These are phyloP conservation scores for Penicillium nordicum DNA, from an alignment of 2,329 filamentous ascomycete genomes.

Conservation along the genomic window DNA sequence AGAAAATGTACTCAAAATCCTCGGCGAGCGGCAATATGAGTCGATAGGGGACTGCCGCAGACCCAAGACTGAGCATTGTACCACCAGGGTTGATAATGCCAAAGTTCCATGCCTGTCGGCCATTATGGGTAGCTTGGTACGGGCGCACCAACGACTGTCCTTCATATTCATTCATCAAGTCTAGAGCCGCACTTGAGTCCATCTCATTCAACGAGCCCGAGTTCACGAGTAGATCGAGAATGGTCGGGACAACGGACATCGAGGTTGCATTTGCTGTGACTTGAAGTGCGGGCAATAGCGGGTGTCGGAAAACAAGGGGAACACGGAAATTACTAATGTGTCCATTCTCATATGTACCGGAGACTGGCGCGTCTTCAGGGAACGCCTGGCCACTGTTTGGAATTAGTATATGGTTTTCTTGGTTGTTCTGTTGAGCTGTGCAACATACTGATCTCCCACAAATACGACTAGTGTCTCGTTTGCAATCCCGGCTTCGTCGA, in stretches of 20 bases:
- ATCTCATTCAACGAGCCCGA: slow-evolving; percentile 38
- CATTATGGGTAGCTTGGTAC: slow-evolving; percentile 33
- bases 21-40: slow-evolving; percentile 73
- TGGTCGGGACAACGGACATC: slow-evolving; percentile 44
- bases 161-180: slow-evolving; percentile 45
- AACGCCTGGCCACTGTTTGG: slow-evolving; percentile 41
- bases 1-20: slow-evolving; percentile 51
- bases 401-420: not conserved
- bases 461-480: slow-evolving; percentile 47
- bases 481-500: slow-evolving; percentile 44
- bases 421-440: not conserved
- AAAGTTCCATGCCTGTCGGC: slow-evolving; percentile 34
- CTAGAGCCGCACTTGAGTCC: slow-evolving; percentile 33
- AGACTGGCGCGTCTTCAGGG: slow-evolving; percentile 38
- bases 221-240: slow-evolving; percentile 45
- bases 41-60: slow-evolving; percentile 71
- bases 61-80: slow-evolving; percentile 59
- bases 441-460: slow-evolving; percentile 41
- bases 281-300: slow-evolving; percentile 42
- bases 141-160: slow-evolving; percentile 46
- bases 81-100: slow-evolving; percentile 34
- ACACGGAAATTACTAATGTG: slow-evolving; percentile 46
- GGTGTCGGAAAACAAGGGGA: slow-evolving; percentile 46
- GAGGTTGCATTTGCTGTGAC: slow-evolving; percentile 41
- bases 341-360: slow-evolving; percentile 44